Evolutionary conservation across 495 filamentous ascomycete species (phyloP).

Genomic region (Paragyromitra xinjiangensis): DNA sequence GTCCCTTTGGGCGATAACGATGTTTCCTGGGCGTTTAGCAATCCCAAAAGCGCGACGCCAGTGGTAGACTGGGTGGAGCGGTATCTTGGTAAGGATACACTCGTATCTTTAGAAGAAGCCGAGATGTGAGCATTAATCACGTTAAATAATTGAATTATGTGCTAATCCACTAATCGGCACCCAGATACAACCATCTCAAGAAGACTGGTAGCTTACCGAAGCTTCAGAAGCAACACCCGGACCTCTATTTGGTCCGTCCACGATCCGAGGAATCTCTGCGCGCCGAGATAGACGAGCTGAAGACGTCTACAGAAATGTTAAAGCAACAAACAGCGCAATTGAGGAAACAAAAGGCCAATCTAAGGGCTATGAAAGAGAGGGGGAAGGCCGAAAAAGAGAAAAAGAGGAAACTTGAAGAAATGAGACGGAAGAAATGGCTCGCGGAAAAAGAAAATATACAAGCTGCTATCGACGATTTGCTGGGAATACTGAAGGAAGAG

Average conservation of each 20-base stretch:
- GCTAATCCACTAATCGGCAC: conserved; percentile 3
- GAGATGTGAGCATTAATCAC: conserved; percentile 38
- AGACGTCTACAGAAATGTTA: conserved; percentile 42
- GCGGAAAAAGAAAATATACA: conserved; percentile 49
- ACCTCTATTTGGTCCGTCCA: conserved; percentile 49
- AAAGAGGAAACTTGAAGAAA: conserved; percentile 43
- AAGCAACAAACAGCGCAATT: conserved; percentile 48
- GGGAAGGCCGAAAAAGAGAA: conserved; percentile 28
- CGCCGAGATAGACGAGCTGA: conserved; percentile 43
- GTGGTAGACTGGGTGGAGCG: conserved; percentile 45
- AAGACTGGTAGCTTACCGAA: conserved; percentile 49
- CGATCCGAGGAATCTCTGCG: conserved; percentile 43
- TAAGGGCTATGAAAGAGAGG: conserved; percentile 40
- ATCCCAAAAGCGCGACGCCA: conserved; percentile 43
- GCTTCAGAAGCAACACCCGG: conserved; percentile 49
- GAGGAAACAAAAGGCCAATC: conserved; percentile 32
- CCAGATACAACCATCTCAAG: conserved; percentile 55
- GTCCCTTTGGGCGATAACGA: conserved; percentile 43
- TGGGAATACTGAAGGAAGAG: conserved; percentile 55
- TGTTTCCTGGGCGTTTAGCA: conserved; percentile 52
- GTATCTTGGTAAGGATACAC: conserved; percentile 49
- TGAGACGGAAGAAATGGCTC: conserved; percentile 46
- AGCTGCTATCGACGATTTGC: conserved; percentile 52
- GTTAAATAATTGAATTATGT: not conserved
- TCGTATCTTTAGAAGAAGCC: conserved; percentile 52